Evolutionary conservation across 805 yeast species (phyloP).

Genomic region (Metschnikowia sp.): DNA sequence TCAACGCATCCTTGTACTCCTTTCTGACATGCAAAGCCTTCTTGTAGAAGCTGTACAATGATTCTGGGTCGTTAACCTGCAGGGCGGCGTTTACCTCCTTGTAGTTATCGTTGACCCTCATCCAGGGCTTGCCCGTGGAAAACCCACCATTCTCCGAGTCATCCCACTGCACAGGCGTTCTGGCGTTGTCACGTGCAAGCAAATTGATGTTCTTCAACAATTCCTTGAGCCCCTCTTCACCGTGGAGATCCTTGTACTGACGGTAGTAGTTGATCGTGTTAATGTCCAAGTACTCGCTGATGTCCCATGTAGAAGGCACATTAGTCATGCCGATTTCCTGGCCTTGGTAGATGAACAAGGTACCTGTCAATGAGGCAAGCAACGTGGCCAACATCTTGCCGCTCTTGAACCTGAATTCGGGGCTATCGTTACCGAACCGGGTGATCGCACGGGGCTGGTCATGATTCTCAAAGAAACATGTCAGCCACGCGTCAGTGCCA

Average conservation of each 20-base stretch:
- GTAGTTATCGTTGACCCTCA: conserved; percentile 48
- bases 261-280: conserved; percentile 43
- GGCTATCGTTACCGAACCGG: conserved; percentile 45
- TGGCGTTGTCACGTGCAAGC: conserved; percentile 49
- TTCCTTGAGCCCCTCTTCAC: conserved; percentile 22
- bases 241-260: conserved; percentile 25
- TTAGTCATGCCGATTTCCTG: conserved; percentile 59
- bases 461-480: conserved; percentile 55
- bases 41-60: conserved; percentile 46
- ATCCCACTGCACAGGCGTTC: conserved; percentile 59
- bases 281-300: conserved; percentile 50
- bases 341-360: conserved; percentile 57
- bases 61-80: conserved; percentile 44
- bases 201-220: conserved; percentile 32
- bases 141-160: conserved; percentile 44
- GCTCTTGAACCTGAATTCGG: conserved; percentile 31
- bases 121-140: conserved; percentile 51
- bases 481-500: conserved; percentile 55
- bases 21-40: conserved; percentile 43
- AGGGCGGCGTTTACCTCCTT: conserved; percentile 46
- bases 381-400: conserved; percentile 49
- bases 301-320: conserved; percentile 43
- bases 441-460: conserved; percentile 55
- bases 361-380: conserved; percentile 48
- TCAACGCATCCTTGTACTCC: conserved; percentile 39